phyloP scores from a whole-genome alignment of 176 grass and related monocot genomes.

The Zea luxurians region DNA sequence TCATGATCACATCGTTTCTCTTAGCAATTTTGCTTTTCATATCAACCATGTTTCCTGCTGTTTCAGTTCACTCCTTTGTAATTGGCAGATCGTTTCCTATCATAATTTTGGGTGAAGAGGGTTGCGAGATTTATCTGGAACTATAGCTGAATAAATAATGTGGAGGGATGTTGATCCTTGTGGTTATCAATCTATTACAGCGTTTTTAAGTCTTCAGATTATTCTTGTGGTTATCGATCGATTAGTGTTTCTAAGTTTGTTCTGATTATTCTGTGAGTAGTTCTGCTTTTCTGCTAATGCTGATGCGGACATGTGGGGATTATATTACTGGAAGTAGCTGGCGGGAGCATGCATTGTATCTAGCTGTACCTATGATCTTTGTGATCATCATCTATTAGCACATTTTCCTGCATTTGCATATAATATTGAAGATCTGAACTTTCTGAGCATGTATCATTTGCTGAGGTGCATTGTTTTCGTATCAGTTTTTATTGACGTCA shows the following conservation, averaged over 20 bases:
- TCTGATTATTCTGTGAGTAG: neutral
- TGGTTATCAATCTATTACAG: neutral
- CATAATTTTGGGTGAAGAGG: slow-evolving; percentile 48
- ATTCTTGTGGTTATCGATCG: neutral
- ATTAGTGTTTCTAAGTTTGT: neutral
- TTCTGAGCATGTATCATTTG: neutral
- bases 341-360: neutral
- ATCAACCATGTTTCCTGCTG: slow-evolving; percentile 27
- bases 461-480: neutral
- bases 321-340: neutral
- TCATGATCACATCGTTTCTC: neutral
- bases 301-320: neutral
- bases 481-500: neutral
- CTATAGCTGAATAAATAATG: slow-evolving; percentile 61
- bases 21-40: slow-evolving; percentile 42
- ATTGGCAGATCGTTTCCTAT: slow-evolving; percentile 6
- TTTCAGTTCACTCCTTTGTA: slow-evolving; percentile 7
- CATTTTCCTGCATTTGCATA: neutral
- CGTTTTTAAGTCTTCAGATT: neutral
- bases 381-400: neutral
- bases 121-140: slow-evolving; percentile 49
- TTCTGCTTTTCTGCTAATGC: neutral
- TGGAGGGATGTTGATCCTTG: slow-evolving; percentile 30
- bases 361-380: neutral
- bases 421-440: neutral